Base-by-base conservation (phyloP, 2,329 filamentous ascomycete species). In the Westerdykella ornata region DNA sequence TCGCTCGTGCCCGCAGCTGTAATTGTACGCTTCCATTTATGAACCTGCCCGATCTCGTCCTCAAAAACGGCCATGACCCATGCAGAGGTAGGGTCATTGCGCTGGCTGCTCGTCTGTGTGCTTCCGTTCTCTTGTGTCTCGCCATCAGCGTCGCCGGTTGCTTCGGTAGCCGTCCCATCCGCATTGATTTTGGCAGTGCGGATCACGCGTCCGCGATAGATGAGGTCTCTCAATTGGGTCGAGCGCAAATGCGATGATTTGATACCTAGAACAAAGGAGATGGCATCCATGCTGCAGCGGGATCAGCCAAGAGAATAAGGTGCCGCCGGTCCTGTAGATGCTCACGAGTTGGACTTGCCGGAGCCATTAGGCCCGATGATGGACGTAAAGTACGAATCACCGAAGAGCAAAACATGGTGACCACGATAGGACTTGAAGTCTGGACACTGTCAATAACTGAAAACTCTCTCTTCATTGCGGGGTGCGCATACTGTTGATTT, bases 371-470 rank as follows among this genome's bases (percentile, higher is more conserved):
- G 92, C 5, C 94, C 92, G 62, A 98, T 97, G 62, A 98, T 96
- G 32, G 92, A 98, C 37, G 92, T 98, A 68, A 98, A 98, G 70
- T 96, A 97, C 2, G 89, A 94, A 72, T 98, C 90, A 60, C 90
- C 90, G 59, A 98, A 96, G 39, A 96, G 80, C 34, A 98, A 80
- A 46, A 80, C 83, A 72, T 98, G 92, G 59, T 96, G 89, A 44
- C 89, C 92, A 68, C 95, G 95, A 74, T 98, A 98, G 57, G 92
- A 97, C 73, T 98, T 98, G 81, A 98, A 98, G 73, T 98, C 86
- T 92, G 59, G 19, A 26, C 12, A 11, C 22, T 26, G 12, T 26
- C 22, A 11, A 9, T 26, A 26, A 11, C 22, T 26, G 22, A 26
- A 26, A 26, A 26, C 7, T 26, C 8, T 26, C 22, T 26, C 22